Base-by-base conservation (phyloP, 306 rosid species). In the Luffa acutangula region DNA sequence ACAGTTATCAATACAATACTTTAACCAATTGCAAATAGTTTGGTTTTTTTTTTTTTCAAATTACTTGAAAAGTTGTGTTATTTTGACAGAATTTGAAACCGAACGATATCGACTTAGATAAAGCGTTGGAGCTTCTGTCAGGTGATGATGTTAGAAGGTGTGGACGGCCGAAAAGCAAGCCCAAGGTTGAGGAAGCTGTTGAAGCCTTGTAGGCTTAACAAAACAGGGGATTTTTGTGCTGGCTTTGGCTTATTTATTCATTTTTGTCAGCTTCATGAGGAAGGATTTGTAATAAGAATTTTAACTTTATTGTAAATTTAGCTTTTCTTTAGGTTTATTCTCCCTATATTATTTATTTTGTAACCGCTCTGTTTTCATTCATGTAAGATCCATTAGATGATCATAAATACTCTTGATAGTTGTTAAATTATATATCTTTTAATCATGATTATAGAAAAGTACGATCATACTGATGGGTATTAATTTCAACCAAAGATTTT, bases 121-220 rank as follows among this genome's bases (percentile, higher is more conserved):
- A 86, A 65, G 99, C 98, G 17, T 83, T 93, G 79, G 80, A 87
- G 84, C 92, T 90, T 83, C 83, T 95, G 74, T 87, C 90, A 12
- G 54, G 97, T 41, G 36, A 53, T 1, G 41, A 82, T 80, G 93
- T 84, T 52, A 90, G 84, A 81, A 82, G 56, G 48, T 34, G 77
- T 39, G 98, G 97, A 79, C 87, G 97, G 43, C 95, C 97, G 0
- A 92, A 88, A 87, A 70, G 65, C 15, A 87, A 91, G 70, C 70
- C 88, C 1, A 92, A 87, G 82, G 83, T 66, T 18, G 86, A 85
- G 70, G 83, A 86, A 84, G 88, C 83, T 53, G 39, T 88, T 78
- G 90, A 85, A 78, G 87, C 89, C 39, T 62, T 86, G 75, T 93
- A 85, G 83, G 73, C 75, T 76, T 45, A 4, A 41, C 37, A 46